Evolutionary conservation across 306 rosid genomes (phyloP).

Genomic region (Alnus glutinosa): DNA sequence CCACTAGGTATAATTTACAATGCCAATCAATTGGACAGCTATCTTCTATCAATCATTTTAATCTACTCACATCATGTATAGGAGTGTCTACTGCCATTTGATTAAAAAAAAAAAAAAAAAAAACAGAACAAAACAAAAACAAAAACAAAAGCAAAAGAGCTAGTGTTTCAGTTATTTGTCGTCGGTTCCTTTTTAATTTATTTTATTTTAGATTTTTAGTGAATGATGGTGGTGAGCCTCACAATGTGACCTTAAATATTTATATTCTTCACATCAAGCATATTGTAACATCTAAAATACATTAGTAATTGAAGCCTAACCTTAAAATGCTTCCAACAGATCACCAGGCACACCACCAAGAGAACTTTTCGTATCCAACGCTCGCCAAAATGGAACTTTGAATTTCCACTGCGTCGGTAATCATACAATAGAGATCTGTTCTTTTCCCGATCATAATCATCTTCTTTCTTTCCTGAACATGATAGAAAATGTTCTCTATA

Average conservation of each 20-base stretch:
- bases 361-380: constrained; percentile 65
- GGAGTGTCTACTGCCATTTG: not conserved
- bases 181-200: not conserved
- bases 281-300: not conserved
- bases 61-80: not conserved
- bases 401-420: constrained; percentile 27
- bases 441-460: constrained; percentile 46
- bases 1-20: not conserved
- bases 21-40: not conserved
- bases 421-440: constrained; percentile 32
- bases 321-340: constrained; percentile 81
- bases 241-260: not conserved
- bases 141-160: not conserved
- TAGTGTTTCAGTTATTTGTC: not conserved
- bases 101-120: too few relatives aligned
- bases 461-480: constrained; percentile 71
- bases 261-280: not conserved
- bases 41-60: not conserved
- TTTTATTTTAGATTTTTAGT: not conserved
- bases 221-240: not conserved
- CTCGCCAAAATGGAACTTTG: constrained; percentile 35
- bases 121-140: too few relatives aligned
- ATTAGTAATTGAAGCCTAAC: constrained; percentile 44
- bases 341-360: constrained; percentile 56
- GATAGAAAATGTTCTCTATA: constrained; percentile 49